Base-by-base conservation (phyloP, 2,329 filamentous ascomycete genomes). In the Samsoniella hepiali region DNA sequence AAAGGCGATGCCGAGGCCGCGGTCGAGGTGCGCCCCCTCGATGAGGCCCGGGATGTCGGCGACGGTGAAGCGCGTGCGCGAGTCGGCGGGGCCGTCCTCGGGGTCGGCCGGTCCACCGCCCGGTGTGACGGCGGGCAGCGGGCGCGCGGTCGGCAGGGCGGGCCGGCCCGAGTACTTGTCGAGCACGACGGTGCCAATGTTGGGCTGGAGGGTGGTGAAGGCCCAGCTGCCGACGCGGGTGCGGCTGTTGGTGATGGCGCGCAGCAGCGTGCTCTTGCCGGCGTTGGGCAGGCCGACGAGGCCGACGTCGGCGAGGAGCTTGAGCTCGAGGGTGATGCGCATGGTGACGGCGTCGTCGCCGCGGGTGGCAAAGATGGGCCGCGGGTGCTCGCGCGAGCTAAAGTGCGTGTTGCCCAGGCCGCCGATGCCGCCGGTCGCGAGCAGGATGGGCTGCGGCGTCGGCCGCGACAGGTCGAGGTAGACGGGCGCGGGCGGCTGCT, bases 11-110 rank as follows among this genome's bases (percentile, higher is more conserved):
- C 95, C 95, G 0, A 99, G 84, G 0, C 95, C 95, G 67, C 88
- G 90, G 76, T 99, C 93, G 9, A 97, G 83, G 76, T 98, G 94
- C 0, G 95, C 95, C 68, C 91, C 93, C 74, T 96, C 89, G 55
- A 99, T 92, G 65, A 99, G 80, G 1, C 95, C 95, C 1, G 95
- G 95, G 63, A 99, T 98, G 74, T 99, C 95, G 17, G 95, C 95
- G 65, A 99, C 89, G 9, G 91, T 96, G 76, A 98, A 97, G 63
- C 90, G 88, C 1, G 90, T 92, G 40, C 93, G 84, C 1, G 84
- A 79, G 72, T 77, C 83, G 69, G 72, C 81, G 74, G 74, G 81
- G 5, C 74, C 80, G 69, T 72, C 79, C 22, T 69, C 77, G 3
- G 40, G n/a, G 22, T 40, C 51, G 1, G 56, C 69, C 71, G 73